Evolutionary conservation across 176 grass and related monocot species (phyloP), one percentile per base, ranked within the genome.

Genomic region (Elaeis guineensis): DNA sequence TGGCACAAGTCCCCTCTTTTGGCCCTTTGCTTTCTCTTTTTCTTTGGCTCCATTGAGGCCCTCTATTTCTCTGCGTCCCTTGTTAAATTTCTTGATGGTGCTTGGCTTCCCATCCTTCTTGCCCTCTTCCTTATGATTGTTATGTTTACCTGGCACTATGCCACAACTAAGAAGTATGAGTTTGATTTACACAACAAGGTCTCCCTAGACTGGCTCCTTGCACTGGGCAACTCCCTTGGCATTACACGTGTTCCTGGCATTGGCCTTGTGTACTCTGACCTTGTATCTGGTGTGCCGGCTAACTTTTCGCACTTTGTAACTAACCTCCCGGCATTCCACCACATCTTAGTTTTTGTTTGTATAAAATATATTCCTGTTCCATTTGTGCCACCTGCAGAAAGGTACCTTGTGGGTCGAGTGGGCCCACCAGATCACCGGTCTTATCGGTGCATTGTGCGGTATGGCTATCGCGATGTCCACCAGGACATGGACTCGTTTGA

Each of bases 161-260:
- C 51, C 15, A 68, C 65, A 32, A 68, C 17, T 19, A 68, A 57
- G 52, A 68, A 68, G 19, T 68, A 68, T 11, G 65, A 68, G 52
- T 68, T 68, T 56, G 65, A 68, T 55, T 19, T 68, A 19, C 52
- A 68, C 15, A 68, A 68, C 65, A 68, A 68, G 65, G 50, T 68
- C 20, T 68, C 65, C 17, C 25, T 68, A 4, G 65, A 68, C 4
- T 68, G 65, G 65, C 65, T 68, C 14, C 65, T 68, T 17, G 65
- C 65, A 17, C 65, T 68, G 5, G 52, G 65, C 8, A 8, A 68
- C 11, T 55, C 51, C 55, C 65, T 68, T 17, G 65, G 65, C 65
- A 68, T 68, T 8, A 11, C 52, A 2, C 65, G 65, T 9, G 65
- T 68, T 17, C 65, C 65, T 22, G 65, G 65, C 26, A 44, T 68